Percentiles rank a stretch among this genome's conserved stretches.
These are phyloP conservation scores for Lactarius akahatsu DNA, from an alignment of 768 basidiomycete genomes.

Conservation along the genomic window DNA sequence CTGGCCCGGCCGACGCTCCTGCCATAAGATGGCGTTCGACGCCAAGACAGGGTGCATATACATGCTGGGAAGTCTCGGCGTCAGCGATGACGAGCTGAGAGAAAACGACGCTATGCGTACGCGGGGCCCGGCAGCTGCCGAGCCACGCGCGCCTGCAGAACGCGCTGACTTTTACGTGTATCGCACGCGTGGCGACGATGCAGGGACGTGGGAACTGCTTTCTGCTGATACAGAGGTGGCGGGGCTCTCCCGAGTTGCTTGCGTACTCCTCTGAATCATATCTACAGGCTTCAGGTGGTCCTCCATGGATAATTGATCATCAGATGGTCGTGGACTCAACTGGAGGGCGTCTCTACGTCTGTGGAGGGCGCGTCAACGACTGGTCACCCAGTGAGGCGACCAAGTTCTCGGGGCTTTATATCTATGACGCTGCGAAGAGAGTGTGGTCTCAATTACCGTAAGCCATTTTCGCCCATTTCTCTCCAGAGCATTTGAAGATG, in stretches of 20 bases:
- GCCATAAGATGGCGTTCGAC: conserved; percentile 84
- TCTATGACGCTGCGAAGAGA: conserved; percentile 62
- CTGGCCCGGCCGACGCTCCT: conserved; percentile 69
- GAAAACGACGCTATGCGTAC: conserved; percentile 12
- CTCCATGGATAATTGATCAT: conserved; percentile 74
- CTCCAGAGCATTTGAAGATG: not conserved
- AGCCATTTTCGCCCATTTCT: conserved; percentile 32
- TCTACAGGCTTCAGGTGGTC: conserved; percentile 59
- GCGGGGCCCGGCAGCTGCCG: conserved; percentile 8
- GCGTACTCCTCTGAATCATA: not conserved
- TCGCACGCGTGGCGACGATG: conserved; percentile 58
- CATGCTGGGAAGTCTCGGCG: conserved; percentile 65
- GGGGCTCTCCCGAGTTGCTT: not conserved
- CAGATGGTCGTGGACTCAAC: conserved; percentile 78
- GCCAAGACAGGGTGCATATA: conserved; percentile 68
- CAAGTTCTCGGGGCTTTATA: conserved; percentile 72
- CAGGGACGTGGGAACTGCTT: conserved; percentile 71
- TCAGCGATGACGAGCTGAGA: conserved; percentile 42
- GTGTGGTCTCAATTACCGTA: conserved; percentile 72
- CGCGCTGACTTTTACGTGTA: conserved; percentile 78
- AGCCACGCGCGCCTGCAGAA: conserved; percentile 29
- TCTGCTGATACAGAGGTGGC: conserved; percentile 66
- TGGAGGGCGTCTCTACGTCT: conserved; percentile 69
- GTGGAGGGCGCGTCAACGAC: conserved; percentile 72
- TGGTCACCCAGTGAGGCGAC: conserved; percentile 52